Conservation (phyloP, 306 rosid species). For the Delonix regia region DNA sequence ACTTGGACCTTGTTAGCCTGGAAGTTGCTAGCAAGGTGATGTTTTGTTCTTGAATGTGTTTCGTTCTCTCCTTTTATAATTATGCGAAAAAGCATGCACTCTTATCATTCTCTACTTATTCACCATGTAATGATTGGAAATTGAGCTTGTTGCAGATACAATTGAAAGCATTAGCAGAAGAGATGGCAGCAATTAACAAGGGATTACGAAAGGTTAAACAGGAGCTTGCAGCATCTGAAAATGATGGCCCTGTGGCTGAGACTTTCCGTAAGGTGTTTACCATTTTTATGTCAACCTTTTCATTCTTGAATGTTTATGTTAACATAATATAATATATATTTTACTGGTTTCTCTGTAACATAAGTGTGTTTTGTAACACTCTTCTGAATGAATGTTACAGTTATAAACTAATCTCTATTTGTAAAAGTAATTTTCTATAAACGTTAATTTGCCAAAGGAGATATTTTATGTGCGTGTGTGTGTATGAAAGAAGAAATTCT, state of each 20-base stretch:
- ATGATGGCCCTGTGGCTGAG: constrained; percentile 89
- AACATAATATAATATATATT: not conserved
- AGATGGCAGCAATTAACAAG: constrained; percentile 93
- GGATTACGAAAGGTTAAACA: constrained; percentile 92
- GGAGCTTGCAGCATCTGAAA: constrained; percentile 85
- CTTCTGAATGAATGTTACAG: no score
- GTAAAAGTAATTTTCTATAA: no score
- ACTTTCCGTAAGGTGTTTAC: constrained; percentile 69
- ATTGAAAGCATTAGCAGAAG: constrained; percentile 98
- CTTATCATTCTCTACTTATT: not conserved
- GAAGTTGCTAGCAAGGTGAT: constrained; percentile 88
- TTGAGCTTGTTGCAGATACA: constrained; percentile 72
- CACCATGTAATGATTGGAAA: constrained; percentile 29
- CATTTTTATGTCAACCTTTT: constrained; percentile 30
- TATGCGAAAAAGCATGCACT: not conserved
- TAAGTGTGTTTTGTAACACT: no score
- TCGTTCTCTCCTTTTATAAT: not conserved
- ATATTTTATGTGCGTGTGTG: no score
- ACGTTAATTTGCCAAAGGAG: no score
- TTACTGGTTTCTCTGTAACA: not conserved
- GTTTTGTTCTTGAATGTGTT: constrained; percentile 7
- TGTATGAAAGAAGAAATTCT: no score
- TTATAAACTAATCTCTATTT: no score
- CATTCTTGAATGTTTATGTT: constrained; percentile 8
- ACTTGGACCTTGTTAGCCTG: constrained; percentile 76